Evolutionary conservation across 2,329 filamentous ascomycete species (phyloP).

Genomic region (Xylariales sp.): DNA sequence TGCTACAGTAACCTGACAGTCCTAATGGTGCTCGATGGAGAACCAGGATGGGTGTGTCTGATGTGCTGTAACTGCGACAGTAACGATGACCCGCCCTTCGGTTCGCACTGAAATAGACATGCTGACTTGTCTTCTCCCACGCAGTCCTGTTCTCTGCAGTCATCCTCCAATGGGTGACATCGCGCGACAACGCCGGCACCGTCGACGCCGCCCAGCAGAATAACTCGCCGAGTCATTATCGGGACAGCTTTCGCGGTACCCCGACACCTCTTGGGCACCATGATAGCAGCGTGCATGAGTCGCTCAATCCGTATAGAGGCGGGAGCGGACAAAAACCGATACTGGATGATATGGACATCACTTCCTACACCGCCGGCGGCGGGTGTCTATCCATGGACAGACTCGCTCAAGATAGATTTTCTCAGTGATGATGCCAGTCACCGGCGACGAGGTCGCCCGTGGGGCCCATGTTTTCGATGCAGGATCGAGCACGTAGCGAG

Average conservation of each 20-base stretch:
- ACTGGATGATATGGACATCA: too few relatives aligned
- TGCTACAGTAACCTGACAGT: constrained; percentile 50
- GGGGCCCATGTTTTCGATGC: too few relatives aligned
- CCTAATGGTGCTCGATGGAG: constrained; percentile 53
- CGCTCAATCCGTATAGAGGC: too few relatives aligned
- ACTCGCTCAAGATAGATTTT: too few relatives aligned
- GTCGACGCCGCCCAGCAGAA: background rate
- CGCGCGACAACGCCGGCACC: constrained; percentile 36
- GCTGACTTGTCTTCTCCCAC: background rate
- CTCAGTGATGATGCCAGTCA: too few relatives aligned
- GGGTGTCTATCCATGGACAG: too few relatives aligned
- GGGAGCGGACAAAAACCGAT: too few relatives aligned
- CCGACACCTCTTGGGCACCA: too few relatives aligned
- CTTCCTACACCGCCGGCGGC: too few relatives aligned
- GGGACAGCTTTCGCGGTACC: background rate
- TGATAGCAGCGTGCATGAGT: too few relatives aligned
- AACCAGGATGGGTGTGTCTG: constrained; percentile 61
- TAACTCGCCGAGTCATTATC: background rate
- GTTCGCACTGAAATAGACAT: background rate
- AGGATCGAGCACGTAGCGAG: too few relatives aligned
- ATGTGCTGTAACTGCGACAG: constrained; percentile 62
- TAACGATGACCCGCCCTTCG: constrained; percentile 26
- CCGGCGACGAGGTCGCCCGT: too few relatives aligned
- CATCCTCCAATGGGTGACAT: constrained; percentile 59
- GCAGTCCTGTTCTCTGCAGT: constrained; percentile 54